A percentile compares a stretch with the other conserved stretches of the same genome.
These are phyloP conservation scores for Kazachstania martiniae DNA, from an alignment of 805 yeast species.

Conservation along the genomic window DNA sequence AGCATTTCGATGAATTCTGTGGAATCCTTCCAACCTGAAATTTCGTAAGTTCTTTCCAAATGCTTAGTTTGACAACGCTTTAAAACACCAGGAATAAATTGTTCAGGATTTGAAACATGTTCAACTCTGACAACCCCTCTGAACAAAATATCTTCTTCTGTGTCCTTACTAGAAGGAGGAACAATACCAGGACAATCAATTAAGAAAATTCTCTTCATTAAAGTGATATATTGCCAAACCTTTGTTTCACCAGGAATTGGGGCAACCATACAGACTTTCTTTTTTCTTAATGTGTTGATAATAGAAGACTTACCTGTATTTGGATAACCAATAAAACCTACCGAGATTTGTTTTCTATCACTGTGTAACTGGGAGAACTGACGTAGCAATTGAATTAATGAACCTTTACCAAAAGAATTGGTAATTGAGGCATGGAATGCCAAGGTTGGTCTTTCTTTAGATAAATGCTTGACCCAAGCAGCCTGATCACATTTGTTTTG, in stretches of 20 bases:
- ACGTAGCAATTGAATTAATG: slow-evolving; percentile 82
- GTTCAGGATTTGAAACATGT: slow-evolving; percentile 91
- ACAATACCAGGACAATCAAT: slow-evolving; percentile 99
- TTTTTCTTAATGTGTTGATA: slow-evolving; percentile 83
- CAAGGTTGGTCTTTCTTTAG: slow-evolving; percentile 84
- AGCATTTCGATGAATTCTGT: slow-evolving; percentile 79
- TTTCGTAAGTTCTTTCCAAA: slow-evolving; percentile 89
- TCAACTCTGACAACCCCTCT: slow-evolving; percentile 99
- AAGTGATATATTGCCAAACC: slow-evolving; percentile 96
- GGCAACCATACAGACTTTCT: slow-evolving; percentile 94
- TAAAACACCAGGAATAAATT: slow-evolving; percentile 80
- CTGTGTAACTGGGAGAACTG: slow-evolving; percentile 85
- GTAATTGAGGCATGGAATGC: slow-evolving; percentile 98
- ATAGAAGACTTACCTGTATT: slow-evolving; percentile 97
- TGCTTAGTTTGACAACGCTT: slow-evolving; percentile 80
- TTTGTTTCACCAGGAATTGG: slow-evolving; percentile 99
- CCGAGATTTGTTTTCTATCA: slow-evolving; percentile 92
- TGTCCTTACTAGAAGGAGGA: slow-evolving; percentile 84
- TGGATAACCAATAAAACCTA: slow-evolving; percentile 96
- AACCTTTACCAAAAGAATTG: slow-evolving; percentile 96
- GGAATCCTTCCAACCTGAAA: slow-evolving; percentile 75
- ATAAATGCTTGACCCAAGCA: slow-evolving; percentile 95
- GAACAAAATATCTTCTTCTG: slow-evolving; percentile 84
- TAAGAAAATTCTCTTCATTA: slow-evolving; percentile 89
- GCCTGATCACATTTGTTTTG: no score